Conservation (phyloP, 371 early-diverging fungal species). For the Apophysomyces elegans region DNA sequence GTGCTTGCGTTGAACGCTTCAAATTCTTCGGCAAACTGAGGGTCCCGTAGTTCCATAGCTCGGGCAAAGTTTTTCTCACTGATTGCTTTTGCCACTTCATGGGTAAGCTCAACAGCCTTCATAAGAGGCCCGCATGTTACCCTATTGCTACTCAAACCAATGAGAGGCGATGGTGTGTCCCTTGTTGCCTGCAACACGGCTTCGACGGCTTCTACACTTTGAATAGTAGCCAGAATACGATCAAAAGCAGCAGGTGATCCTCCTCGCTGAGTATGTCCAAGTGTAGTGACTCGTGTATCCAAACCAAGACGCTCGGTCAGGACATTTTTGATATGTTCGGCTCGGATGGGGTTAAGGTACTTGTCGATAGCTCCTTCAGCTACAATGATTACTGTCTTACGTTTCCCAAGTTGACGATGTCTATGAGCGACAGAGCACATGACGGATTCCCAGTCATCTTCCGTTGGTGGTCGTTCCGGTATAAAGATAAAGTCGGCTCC, state of each 20-base stretch:
- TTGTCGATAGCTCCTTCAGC: constrained; percentile 97
- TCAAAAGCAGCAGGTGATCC: constrained; percentile 95
- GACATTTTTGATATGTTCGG: constrained; percentile 81
- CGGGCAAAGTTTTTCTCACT: constrained; percentile 74
- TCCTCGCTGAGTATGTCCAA: constrained; percentile 99
- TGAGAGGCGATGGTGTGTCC: constrained; percentile 85
- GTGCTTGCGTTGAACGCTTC: constrained; percentile 38
- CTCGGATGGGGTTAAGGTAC: constrained; percentile 84
- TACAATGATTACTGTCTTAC: constrained; percentile 93
- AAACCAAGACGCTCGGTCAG: constrained; percentile 78
- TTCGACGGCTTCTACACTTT: constrained; percentile 95
- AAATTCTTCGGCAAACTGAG: constrained; percentile 68
- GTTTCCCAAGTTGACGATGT: constrained; percentile 69
- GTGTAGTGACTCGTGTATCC: constrained; percentile 93
- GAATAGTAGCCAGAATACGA: constrained; percentile 83
- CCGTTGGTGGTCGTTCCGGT: constrained; percentile 92
- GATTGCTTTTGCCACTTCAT: constrained; percentile 78
- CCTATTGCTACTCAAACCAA: constrained; percentile 86
- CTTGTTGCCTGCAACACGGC: constrained; percentile 81
- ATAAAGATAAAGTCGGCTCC: constrained; percentile 97
- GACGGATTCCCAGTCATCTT: constrained; percentile 80
- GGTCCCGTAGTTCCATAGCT: constrained; percentile 88
- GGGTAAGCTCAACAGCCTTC: constrained; percentile 83
- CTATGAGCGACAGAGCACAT: constrained; percentile 71
- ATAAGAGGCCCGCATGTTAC: constrained; percentile 79